phyloP scores from a whole-genome alignment of 106 monocot genomes.

The Dioscorea zingiberensis region DNA sequence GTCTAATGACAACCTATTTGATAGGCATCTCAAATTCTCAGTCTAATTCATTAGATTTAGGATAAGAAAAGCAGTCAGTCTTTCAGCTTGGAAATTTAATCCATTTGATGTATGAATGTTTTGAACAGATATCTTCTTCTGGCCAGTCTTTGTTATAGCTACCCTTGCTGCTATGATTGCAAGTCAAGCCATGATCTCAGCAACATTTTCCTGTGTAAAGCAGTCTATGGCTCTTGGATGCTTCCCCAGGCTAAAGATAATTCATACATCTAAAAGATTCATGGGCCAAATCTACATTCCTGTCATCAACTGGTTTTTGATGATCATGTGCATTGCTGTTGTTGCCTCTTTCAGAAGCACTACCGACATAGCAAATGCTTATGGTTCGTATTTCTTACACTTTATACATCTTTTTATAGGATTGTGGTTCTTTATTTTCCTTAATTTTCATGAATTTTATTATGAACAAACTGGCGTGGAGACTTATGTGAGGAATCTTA shows the following conservation, averaged over 20 bases:
- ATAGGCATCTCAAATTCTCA: too few species aligned
- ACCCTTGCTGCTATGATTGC: conserved; percentile 94
- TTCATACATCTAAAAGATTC: conserved; percentile 70
- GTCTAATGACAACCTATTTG: too few species aligned
- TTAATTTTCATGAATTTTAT: neutral
- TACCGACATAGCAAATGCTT: conserved; percentile 90
- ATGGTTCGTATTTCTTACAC: conserved; percentile 37
- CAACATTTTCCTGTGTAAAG: conserved; percentile 95
- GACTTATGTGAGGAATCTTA: too few species aligned
- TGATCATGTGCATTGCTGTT: conserved; percentile 84
- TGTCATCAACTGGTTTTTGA: conserved; percentile 84
- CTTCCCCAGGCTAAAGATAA: conserved; percentile 81
- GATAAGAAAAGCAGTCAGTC: neutral
- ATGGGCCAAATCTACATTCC: conserved; percentile 97
- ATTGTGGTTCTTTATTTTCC: neutral
- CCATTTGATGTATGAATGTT: conserved; percentile 2
- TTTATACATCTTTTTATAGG: neutral
- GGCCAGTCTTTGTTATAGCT: conserved; percentile 88
- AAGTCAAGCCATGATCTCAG: conserved; percentile 95
- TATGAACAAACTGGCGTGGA: too few species aligned
- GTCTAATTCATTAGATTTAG: too few species aligned
- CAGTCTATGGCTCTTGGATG: conserved; percentile 93
- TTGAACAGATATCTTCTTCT: conserved; percentile 54
- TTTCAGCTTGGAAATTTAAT: neutral
- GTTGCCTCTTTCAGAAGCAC: conserved; percentile 85